phyloP scores from a whole-genome alignment of 345 rosid species.

The Lumnitzera littorea region DNA sequence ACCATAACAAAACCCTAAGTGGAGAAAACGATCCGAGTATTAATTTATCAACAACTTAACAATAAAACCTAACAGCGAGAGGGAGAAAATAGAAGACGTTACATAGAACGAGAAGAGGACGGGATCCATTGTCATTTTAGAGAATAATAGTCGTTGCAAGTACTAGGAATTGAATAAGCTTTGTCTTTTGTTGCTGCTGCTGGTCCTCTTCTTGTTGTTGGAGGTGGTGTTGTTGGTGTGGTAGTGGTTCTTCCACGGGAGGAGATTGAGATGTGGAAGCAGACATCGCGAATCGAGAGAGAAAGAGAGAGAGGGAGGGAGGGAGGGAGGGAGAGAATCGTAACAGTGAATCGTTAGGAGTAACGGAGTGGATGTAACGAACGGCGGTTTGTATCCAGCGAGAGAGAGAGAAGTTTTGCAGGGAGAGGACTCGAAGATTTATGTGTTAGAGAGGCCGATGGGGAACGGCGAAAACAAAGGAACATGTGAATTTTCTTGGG shows the following conservation, averaged over 20 bases:
- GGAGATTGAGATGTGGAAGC: constrained; percentile 8
- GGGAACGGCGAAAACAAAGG: no score
- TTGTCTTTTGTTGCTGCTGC: constrained; percentile 38
- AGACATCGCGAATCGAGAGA: constrained; percentile 6
- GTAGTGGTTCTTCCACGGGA: background rate
- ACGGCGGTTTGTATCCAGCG: background rate
- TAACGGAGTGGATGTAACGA: background rate
- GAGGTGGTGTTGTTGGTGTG: background rate
- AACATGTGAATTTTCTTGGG: no score
- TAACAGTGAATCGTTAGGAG: background rate
- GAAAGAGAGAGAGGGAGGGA: background rate
- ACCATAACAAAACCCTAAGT: no score
- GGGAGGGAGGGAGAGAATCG: no score
- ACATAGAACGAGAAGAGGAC: constrained; percentile 98
- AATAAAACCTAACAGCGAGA: constrained; percentile 22
- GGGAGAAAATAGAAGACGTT: constrained; percentile 13
- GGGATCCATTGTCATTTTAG: constrained; percentile 97
- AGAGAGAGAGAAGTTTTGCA: background rate
- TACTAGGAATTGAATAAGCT: constrained; percentile 76
- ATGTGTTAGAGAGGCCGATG: no score
- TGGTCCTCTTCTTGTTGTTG: background rate
- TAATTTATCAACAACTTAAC: background rate
- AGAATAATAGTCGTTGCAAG: constrained; percentile 81
- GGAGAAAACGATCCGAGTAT: no score
- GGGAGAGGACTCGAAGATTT: background rate